Percentiles rank a stretch among this genome's conserved stretches.
phyloP scores from a whole-genome alignment of 148 eudicot genomes.

The Heliamphora exappendiculata region DNA sequence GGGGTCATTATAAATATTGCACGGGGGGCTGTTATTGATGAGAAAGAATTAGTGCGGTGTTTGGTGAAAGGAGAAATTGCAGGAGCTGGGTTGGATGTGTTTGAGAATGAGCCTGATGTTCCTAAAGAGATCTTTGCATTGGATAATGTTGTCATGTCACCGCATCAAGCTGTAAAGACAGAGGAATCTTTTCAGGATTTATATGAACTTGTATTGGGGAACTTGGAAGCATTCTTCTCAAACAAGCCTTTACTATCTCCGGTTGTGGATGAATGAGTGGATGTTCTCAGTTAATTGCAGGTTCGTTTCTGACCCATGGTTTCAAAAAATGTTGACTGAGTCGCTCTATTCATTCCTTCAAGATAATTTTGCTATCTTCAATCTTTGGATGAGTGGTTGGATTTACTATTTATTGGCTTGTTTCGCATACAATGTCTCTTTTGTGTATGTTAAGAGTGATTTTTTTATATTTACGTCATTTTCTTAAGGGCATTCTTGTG shows the following conservation, averaged over 20 bases:
- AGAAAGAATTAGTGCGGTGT: slow-evolving; percentile 43
- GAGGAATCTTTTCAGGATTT: slow-evolving; percentile 32
- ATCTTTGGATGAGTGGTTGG: neutral
- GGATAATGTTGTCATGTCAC: slow-evolving; percentile 65
- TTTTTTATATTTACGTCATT: too few species aligned
- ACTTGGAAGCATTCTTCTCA: slow-evolving; percentile 61
- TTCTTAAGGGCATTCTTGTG: too few species aligned
- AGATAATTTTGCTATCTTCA: neutral
- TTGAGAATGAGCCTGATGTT: slow-evolving; percentile 58
- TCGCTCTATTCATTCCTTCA: neutral
- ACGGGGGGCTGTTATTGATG: slow-evolving; percentile 59
- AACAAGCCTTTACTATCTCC: slow-evolving; percentile 40
- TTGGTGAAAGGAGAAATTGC: slow-evolving; percentile 49
- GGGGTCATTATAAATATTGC: slow-evolving; percentile 57
- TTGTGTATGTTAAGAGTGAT: too few species aligned
- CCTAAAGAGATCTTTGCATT: slow-evolving; percentile 44
- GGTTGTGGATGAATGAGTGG: slow-evolving; percentile 20
- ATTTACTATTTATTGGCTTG: neutral
- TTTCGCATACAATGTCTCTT: neutral
- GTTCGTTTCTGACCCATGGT: slow-evolving; percentile 11
- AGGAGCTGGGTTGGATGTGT: slow-evolving; percentile 81
- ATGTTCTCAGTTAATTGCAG: neutral
- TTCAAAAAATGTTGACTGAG: neutral
- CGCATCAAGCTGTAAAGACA: slow-evolving; percentile 48
- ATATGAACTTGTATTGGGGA: slow-evolving; percentile 36